Evolutionary conservation across 805 yeast genomes (phyloP).

Genomic region (Saccharomycopsis synnaedendra): DNA sequence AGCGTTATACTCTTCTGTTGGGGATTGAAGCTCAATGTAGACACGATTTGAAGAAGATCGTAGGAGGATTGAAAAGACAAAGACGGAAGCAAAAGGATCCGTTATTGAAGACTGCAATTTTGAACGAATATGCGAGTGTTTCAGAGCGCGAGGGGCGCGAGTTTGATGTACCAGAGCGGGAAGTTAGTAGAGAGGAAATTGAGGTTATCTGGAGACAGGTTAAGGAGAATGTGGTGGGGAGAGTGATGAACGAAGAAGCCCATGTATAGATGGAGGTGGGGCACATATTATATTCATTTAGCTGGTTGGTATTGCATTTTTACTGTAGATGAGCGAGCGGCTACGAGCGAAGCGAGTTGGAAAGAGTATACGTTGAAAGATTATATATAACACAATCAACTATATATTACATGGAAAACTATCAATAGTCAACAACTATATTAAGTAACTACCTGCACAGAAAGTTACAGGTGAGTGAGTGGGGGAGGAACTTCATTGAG

Average conservation of each 20-base stretch:
- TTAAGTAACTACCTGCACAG: too few relatives aligned
- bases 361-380: too few relatives aligned
- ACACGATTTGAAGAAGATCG: slow-evolving; percentile 43
- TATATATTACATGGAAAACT: too few relatives aligned
- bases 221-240: slow-evolving; percentile 44
- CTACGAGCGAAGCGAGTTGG: too few relatives aligned
- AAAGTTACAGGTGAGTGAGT: too few relatives aligned
- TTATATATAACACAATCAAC: too few relatives aligned
- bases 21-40: slow-evolving; percentile 67
- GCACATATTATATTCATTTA: too few relatives aligned
- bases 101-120: slow-evolving; percentile 24
- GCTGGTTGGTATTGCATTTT: too few relatives aligned
- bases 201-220: slow-evolving; percentile 51
- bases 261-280: neutral
- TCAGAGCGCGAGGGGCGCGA: slow-evolving; percentile 9
- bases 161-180: neutral
- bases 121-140: slow-evolving; percentile 15
- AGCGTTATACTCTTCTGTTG: slow-evolving; percentile 50
- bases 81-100: slow-evolving; percentile 13
- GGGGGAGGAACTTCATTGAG: too few relatives aligned
- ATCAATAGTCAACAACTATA: too few relatives aligned
- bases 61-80: slow-evolving; percentile 34
- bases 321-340: too few relatives aligned
- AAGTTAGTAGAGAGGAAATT: slow-evolving; percentile 44
- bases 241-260: slow-evolving; percentile 23